phyloP scores from a whole-genome alignment of 371 early-diverging fungal species.

The Mortierella sp. region DNA sequence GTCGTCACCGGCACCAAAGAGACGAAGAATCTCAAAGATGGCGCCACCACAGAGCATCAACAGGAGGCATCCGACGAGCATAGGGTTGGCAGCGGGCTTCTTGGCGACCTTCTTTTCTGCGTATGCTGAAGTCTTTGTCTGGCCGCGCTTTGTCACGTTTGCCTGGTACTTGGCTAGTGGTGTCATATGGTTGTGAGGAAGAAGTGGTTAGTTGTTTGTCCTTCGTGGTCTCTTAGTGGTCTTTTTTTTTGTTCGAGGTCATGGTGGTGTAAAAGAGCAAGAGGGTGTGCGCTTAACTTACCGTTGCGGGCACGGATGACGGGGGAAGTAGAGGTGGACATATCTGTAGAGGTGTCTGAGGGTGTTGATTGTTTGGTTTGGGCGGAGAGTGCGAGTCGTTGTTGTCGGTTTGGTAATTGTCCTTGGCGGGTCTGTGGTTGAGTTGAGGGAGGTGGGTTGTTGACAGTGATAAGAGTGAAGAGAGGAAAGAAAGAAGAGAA shows the following conservation, averaged over 20 bases:
- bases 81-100: constrained; percentile 26
- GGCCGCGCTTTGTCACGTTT: constrained; percentile 43
- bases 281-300: constrained; percentile 13
- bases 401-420: neutral
- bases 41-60: constrained; percentile 36
- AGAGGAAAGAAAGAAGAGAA: constrained; percentile 3
- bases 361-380: neutral
- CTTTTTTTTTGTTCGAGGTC: neutral
- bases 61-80: constrained; percentile 23
- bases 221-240: neutral
- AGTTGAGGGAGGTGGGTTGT: neutral
- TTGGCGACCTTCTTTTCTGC: constrained; percentile 17
- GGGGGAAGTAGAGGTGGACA: constrained; percentile 24
- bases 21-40: constrained; percentile 33
- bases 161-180: constrained; percentile 42
- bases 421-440: neutral
- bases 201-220: neutral
- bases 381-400: no score
- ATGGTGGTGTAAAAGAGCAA: neutral
- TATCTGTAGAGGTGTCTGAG: neutral
- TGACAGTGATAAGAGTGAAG: neutral
- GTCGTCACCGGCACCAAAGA: constrained; percentile 29
- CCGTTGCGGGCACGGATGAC: constrained; percentile 34
- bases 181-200: neutral
- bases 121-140: constrained; percentile 10